phyloP scores from a whole-genome alignment of 805 yeast genomes.

The Nakazawaea holstii region DNA sequence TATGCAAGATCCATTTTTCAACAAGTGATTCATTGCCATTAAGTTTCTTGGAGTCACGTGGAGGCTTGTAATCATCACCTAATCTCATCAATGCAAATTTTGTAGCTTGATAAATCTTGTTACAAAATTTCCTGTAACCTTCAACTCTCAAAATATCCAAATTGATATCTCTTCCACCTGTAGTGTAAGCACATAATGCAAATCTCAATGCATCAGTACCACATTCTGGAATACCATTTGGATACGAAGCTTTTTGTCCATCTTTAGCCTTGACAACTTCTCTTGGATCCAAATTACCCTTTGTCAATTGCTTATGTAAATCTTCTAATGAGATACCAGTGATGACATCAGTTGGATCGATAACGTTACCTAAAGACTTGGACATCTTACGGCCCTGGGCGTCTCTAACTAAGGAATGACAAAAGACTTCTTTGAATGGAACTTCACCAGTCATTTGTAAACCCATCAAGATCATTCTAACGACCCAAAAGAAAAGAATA shows the following conservation, averaged over 20 bases:
- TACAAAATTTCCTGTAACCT: conserved; percentile 99
- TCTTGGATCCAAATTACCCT: conserved; percentile 84
- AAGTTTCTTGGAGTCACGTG: conserved; percentile 43
- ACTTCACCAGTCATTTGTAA: conserved; percentile 83
- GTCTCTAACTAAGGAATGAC: conserved; percentile 97
- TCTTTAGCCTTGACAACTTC: conserved; percentile 82
- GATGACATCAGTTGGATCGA: conserved; percentile 95
- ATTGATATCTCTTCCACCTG: conserved; percentile 98
- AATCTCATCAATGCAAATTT: conserved; percentile 91
- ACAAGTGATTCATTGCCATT: conserved; percentile 85
- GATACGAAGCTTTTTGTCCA: conserved; percentile 88
- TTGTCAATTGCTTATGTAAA: conserved; percentile 68
- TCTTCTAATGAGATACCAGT: conserved; percentile 76
- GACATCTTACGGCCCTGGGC: conserved; percentile 99
- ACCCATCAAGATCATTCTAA: conserved; percentile 92
- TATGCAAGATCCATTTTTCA: conserved; percentile 95
- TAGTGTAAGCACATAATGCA: conserved; percentile 96
- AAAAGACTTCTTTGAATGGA: conserved; percentile 95
- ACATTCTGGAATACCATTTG: conserved; percentile 97
- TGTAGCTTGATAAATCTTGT: conserved; percentile 98
- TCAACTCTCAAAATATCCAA: conserved; percentile 94
- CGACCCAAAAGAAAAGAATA: conserved; percentile 97
- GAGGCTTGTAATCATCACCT: conserved; percentile 84
- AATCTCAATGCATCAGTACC: conserved; percentile 99
- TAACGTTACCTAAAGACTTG: conserved; percentile 92